phyloP scores from a whole-genome alignment of 2,329 filamentous ascomycete genomes.

The Gnomoniopsis smithogilvyi region DNA sequence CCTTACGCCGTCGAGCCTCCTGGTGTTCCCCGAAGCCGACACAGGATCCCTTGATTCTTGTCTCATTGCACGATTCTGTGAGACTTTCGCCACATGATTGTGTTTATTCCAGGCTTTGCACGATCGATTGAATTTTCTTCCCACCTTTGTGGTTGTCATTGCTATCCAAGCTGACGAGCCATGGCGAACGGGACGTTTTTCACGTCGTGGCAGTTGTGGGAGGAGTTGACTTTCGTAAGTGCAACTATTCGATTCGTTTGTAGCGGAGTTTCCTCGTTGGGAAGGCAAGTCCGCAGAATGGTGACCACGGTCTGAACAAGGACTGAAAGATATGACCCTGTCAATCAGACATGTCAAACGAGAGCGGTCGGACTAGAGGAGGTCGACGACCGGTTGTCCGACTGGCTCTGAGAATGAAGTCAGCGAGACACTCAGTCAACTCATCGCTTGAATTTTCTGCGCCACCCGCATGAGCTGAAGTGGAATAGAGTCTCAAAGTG shows the following conservation, averaged over 20 bases:
- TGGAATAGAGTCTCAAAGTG: neutral
- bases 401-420: neutral
- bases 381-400: neutral
- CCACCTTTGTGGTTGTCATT: neutral
- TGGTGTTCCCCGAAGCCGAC: neutral
- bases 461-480: neutral
- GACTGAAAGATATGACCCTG: neutral
- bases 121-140: too few relatives aligned
- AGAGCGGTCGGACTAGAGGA: neutral
- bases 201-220: slow-evolving; percentile 73
- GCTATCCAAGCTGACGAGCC: neutral
- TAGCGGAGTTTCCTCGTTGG: neutral
- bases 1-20: neutral
- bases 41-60: neutral
- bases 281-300: neutral
- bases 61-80: neutral
- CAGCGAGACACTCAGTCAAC: neutral
- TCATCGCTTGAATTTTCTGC: neutral
- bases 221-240: slow-evolving; percentile 87
- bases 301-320: neutral
- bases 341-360: neutral
- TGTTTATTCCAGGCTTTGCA: neutral
- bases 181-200: slow-evolving; percentile 55
- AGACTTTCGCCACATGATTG: neutral
- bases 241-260: neutral